These are phyloP conservation scores for Trifolium subterraneum DNA, from an alignment of 306 rosid genomes.

Conservation along the genomic window DNA sequence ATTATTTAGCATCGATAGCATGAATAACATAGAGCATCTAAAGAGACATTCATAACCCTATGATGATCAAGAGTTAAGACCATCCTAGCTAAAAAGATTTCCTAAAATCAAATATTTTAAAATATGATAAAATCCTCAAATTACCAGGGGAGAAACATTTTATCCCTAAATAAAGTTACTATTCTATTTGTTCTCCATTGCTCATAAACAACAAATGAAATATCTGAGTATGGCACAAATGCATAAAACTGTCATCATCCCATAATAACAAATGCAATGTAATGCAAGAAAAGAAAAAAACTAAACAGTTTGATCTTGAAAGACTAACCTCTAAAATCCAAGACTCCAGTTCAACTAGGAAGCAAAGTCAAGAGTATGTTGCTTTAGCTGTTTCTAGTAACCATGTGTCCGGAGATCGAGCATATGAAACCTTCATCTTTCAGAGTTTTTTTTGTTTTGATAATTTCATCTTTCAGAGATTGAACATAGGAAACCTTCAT, in stretches of 20 bases:
- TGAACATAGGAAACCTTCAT: conserved; percentile 31
- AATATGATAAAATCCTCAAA: neutral
- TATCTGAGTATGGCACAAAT: conserved; percentile 6
- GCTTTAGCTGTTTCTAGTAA: conserved; percentile 33
- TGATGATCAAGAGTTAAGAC: conserved; percentile 4
- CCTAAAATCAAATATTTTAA: conserved; percentile 12
- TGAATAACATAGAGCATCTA: conserved; percentile 5
- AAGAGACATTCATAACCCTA: conserved; percentile 9
- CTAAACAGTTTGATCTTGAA: conserved; percentile 25
- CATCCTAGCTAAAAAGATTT: neutral
- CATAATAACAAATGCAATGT: conserved; percentile 25
- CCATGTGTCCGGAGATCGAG: neutral
- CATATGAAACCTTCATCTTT: conserved; percentile 32
- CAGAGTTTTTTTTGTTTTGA: too few relatives aligned
- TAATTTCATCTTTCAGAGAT: too few relatives aligned
- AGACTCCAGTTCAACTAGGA: conserved; percentile 26
- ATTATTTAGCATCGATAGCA: neutral
- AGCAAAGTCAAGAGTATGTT: conserved; percentile 35
- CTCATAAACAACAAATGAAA: conserved; percentile 1
- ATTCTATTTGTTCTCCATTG: conserved; percentile 1
- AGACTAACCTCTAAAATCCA: conserved; percentile 46
- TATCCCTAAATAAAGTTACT: neutral
- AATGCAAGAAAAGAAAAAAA: conserved; percentile 18
- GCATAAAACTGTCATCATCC: conserved; percentile 10
- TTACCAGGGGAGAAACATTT: conserved; percentile 3